Evolutionary conservation across 1,284 basidiomycete genomes (phyloP), one percentile per base, ranked within the genome.

Genomic region (Apiotrichum siamense): DNA sequence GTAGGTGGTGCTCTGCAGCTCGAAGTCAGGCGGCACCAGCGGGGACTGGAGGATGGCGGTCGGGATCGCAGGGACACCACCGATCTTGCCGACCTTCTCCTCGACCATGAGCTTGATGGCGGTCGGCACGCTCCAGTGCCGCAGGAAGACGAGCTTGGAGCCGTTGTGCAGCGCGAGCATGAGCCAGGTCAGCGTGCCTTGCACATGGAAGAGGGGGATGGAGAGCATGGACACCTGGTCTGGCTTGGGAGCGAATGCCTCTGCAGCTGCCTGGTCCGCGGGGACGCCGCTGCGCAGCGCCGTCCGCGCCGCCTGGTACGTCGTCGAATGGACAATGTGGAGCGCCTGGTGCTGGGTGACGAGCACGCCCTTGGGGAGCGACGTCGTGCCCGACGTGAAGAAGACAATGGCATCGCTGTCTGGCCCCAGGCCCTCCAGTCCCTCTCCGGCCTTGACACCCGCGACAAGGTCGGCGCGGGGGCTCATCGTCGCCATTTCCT

Each of bases 191-290:
- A 70, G 56, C 47, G 65, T 67, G n/a, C 70, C 70, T 3, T 68
- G 70, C 10, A 68, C 67, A 63, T 72, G 70, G 58, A 72, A 72
- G 1, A 70, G 61, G 1, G 70, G 70, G 33, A 72, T 60, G 18
- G 68, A 46, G 31, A 72, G 64, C 13, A 69, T 53, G 25, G 63
- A 58, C 4, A 54, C 57, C 36, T 61, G 55, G 45, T 64, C 25
- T 5, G 41, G n/a, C 2, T 26, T 26, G 4, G 43, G 43, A 6
- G 33, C 32, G 7, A 25, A 33, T 15, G 31, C 21, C 9, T 31
- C 31, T 9, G 38, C 25, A 1, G 44, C 44, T 3, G 44, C 38
- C 35, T 27, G 9, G 24, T 40, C 33, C 27, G 44, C 33, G n/a
- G n/a, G n/a, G n/a, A n/a, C n/a, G 13, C 61, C 66, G 20, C 32